These are phyloP conservation scores for Somion occarium DNA, from an alignment of 1,284 basidiomycete genomes.

Conservation along the genomic window DNA sequence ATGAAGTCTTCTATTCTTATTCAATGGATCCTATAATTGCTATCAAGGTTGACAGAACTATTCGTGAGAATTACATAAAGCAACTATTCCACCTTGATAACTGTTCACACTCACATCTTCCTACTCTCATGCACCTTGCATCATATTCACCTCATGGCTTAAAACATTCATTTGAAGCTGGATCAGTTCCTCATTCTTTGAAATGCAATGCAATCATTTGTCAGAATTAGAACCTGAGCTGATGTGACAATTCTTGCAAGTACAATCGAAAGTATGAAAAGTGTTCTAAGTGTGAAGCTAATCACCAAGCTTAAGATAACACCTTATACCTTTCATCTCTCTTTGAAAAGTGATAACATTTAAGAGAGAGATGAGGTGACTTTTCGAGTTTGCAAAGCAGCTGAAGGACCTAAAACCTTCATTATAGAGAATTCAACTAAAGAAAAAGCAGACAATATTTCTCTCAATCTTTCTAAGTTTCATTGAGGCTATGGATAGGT, in stretches of 20 bases:
- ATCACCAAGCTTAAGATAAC: background rate
- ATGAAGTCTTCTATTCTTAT: background rate
- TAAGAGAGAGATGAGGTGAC: background rate
- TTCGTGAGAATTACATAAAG: background rate
- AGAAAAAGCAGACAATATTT: conserved; percentile 15
- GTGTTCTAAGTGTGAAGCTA: background rate
- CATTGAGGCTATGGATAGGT: background rate
- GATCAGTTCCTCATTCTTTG: conserved; percentile 1
- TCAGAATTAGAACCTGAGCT: background rate
- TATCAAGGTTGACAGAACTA: background rate
- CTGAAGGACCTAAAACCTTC: background rate
- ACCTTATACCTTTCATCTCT: background rate
- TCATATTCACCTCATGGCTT: background rate
- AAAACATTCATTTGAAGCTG: background rate
- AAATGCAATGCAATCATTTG: background rate
- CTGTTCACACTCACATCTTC: background rate
- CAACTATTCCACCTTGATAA: background rate
- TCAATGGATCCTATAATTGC: background rate
- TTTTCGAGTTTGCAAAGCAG: background rate
- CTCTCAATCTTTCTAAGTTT: background rate
- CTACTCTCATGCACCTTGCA: background rate
- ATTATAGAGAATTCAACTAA: background rate
- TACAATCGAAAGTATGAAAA: background rate
- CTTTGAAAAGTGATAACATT: background rate
- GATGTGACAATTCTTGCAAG: background rate